Evolutionary conservation across 2,329 filamentous ascomycete species (phyloP).

Genomic region (Epichloe amarillans): DNA sequence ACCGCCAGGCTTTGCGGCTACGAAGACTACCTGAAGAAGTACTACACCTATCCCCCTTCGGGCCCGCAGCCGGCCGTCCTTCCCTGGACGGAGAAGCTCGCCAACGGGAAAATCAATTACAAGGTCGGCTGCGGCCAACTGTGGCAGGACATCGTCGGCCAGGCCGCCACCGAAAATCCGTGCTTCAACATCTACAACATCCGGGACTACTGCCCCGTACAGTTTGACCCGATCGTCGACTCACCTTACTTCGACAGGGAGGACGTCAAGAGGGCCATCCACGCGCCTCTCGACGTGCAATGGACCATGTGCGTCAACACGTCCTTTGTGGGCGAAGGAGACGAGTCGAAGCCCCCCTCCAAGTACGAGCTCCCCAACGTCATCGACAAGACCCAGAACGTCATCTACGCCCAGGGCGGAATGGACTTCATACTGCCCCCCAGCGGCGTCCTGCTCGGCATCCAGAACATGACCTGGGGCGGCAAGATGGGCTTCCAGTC

Average conservation of each 20-base stretch:
- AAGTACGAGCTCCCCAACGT: constrained; percentile 52
- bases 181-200: constrained; percentile 72
- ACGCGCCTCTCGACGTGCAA: constrained; percentile 37
- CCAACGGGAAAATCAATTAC: constrained; percentile 16
- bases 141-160: constrained; percentile 40
- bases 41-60: constrained; percentile 55
- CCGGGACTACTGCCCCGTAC: constrained; percentile 54
- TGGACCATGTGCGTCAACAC: constrained; percentile 8
- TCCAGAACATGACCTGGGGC: constrained; percentile 75
- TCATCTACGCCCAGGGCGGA: constrained; percentile 60
- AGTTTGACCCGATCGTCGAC: constrained; percentile 57
- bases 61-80: constrained; percentile 39
- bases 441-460: constrained; percentile 56
- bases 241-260: constrained; percentile 63
- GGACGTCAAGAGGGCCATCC: constrained; percentile 56
- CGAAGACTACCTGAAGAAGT: constrained; percentile 42
- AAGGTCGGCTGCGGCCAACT: constrained; percentile 41
- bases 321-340: constrained; percentile 9
- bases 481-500: constrained; percentile 56
- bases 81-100: constrained; percentile 26
- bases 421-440: constrained; percentile 55
- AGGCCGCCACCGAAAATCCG: constrained; percentile 48
- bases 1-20: constrained; percentile 48
- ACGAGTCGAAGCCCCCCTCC: constrained; percentile 28
- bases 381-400: constrained; percentile 29